phyloP scores from a whole-genome alignment of 1,284 basidiomycete species.

The Naganishia sp. region DNA sequence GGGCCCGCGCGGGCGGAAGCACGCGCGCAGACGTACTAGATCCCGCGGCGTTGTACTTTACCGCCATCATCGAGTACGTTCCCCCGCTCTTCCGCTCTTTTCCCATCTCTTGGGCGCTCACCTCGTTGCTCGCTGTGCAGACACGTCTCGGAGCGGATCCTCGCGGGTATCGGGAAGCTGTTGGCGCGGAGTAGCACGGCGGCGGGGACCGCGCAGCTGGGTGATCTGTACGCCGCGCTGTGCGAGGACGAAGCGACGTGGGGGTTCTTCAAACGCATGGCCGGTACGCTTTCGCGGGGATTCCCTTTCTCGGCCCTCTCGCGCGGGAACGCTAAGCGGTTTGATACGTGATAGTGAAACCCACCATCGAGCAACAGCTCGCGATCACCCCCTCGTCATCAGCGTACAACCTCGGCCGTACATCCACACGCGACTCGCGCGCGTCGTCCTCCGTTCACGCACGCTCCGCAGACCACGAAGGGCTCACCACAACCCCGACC shows the following conservation, averaged over 20 bases:
- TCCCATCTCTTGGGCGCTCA: slow-evolving; percentile 1
- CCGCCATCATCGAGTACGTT: slow-evolving; percentile 87
- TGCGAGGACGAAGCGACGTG: slow-evolving; percentile 85
- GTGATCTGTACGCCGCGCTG: slow-evolving; percentile 79
- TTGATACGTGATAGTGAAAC: slow-evolving; percentile 39
- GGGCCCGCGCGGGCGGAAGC: slow-evolving; percentile 49
- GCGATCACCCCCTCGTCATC: slow-evolving; percentile 11
- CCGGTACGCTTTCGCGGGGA: slow-evolving; percentile 58
- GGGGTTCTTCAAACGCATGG: slow-evolving; percentile 78
- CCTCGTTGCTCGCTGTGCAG: slow-evolving; percentile 52
- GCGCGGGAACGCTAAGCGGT: too few species aligned
- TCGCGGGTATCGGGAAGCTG: slow-evolving; percentile 78
- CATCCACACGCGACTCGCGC: not conserved
- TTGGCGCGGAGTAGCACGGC: slow-evolving; percentile 74
- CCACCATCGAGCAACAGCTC: slow-evolving; percentile 40
- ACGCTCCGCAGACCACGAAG: slow-evolving; percentile 5
- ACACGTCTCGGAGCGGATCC: slow-evolving; percentile 62
- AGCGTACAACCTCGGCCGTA: slow-evolving; percentile 19
- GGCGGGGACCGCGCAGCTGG: slow-evolving; percentile 61
- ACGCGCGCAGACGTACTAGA: slow-evolving; percentile 57
- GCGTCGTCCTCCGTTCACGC: slow-evolving; percentile 2
- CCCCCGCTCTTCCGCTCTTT: not conserved
- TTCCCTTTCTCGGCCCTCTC: too few species aligned
- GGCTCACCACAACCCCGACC: slow-evolving; percentile 10
- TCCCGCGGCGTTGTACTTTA: slow-evolving; percentile 81